Evolutionary conservation across 1,139 yeast genomes (phyloP).

Genomic region (Hyphopichia khmerensis): DNA sequence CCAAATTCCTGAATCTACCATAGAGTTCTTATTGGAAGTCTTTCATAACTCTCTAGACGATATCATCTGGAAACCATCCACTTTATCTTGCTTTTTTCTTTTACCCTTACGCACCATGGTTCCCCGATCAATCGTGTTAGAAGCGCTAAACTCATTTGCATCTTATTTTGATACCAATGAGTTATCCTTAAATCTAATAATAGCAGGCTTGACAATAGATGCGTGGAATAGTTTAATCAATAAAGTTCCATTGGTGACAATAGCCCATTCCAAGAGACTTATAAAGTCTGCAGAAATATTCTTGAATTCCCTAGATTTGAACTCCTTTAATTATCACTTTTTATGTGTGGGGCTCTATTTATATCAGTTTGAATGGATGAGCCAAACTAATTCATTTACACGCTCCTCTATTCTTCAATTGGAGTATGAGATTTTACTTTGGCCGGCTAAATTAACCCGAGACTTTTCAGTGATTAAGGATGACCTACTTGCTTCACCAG

Average conservation of each 20-base stretch:
- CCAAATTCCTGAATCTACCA: slow-evolving; percentile 12
- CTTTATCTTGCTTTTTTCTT: slow-evolving; percentile 17
- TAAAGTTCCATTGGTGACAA: slow-evolving; percentile 11
- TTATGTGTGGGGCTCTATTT: slow-evolving; percentile 13
- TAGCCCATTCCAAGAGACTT: slow-evolving; percentile 5
- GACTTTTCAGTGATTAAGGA: slow-evolving; percentile 20
- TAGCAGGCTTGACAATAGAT: slow-evolving; percentile 19
- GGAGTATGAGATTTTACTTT: slow-evolving; percentile 23
- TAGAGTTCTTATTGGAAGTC: slow-evolving; percentile 11
- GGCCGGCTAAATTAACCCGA: slow-evolving; percentile 21
- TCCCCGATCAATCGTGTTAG: slow-evolving; percentile 7
- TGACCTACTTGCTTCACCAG: slow-evolving; percentile 19
- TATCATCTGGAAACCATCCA: slow-evolving; percentile 14
- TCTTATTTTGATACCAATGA: slow-evolving; percentile 6
- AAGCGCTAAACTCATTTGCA: slow-evolving; percentile 13
- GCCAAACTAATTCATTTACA: not conserved
- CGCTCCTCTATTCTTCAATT: slow-evolving; percentile 12
- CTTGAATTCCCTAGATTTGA: slow-evolving; percentile 11
- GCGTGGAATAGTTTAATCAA: slow-evolving; percentile 16
- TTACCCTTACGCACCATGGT: slow-evolving; percentile 15
- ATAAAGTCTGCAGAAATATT: slow-evolving; percentile 2
- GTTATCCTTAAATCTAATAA: slow-evolving; percentile 11
- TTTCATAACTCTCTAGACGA: slow-evolving; percentile 8
- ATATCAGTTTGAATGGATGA: slow-evolving; percentile 17
- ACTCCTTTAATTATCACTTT: slow-evolving; percentile 17